phyloP scores from a whole-genome alignment of 352 stramenopile species.

The Phytophthora pistaciae region DNA sequence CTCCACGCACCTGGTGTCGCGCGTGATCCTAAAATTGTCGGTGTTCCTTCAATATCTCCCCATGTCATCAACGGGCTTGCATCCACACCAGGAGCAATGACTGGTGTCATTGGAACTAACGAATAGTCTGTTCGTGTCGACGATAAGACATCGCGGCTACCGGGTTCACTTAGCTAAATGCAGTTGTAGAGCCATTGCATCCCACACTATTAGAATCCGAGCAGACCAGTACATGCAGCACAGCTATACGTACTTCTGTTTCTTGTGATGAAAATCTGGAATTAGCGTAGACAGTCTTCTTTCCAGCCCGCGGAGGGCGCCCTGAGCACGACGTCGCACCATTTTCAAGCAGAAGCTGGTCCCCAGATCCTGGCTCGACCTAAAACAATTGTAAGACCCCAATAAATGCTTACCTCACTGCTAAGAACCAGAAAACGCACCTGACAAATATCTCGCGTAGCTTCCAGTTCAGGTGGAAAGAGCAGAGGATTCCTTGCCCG shows the following conservation, averaged over 20 bases:
- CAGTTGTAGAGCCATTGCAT: conserved; percentile 5
- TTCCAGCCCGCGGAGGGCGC: conserved; percentile 39
- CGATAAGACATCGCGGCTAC: background rate
- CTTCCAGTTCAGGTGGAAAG: conserved; percentile 76
- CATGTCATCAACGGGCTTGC: conserved; percentile 87
- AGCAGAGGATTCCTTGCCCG: conserved; percentile 79
- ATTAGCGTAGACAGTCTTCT: conserved; percentile 78
- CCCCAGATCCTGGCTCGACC: conserved; percentile 25
- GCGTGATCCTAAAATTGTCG: conserved; percentile 57
- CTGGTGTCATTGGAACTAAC: conserved; percentile 84
- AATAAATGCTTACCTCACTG: background rate
- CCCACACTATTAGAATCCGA: background rate
- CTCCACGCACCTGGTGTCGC: conserved; percentile 48
- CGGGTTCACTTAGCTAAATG: background rate
- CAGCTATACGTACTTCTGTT: conserved; percentile 27
- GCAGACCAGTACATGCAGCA: background rate
- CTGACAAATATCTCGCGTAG: conserved; percentile 66
- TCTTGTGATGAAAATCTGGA: conserved; percentile 62
- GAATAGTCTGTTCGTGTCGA: conserved; percentile 40
- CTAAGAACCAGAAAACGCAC: conserved; percentile 31
- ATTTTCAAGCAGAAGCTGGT: conserved; percentile 58
- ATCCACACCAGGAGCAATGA: conserved; percentile 76
- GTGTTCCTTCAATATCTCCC: conserved; percentile 86
- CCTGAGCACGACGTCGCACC: conserved; percentile 28
- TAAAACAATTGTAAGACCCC: conserved; percentile 12